A percentile compares a stretch with the other conserved stretches of the same genome.
phyloP scores from a whole-genome alignment of 2,329 filamentous ascomycete genomes.

The Chaetomium globosum region DNA sequence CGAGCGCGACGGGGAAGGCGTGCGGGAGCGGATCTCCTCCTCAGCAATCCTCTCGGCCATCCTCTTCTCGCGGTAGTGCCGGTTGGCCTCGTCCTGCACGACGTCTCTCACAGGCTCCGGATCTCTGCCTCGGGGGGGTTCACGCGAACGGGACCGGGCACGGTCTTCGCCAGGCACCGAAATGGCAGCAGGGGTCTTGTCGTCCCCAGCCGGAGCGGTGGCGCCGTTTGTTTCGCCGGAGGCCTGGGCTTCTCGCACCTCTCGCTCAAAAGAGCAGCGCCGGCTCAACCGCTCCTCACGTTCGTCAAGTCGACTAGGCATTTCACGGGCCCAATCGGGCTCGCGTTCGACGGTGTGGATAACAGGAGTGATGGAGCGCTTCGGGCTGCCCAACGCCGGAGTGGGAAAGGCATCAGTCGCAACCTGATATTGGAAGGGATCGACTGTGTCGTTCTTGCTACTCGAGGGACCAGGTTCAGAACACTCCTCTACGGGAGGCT shows the following conservation, averaged over 20 bases:
- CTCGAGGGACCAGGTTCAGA: conserved; percentile 18
- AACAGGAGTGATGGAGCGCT: conserved; percentile 38
- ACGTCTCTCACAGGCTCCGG: conserved; percentile 36
- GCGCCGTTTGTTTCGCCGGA: conserved; percentile 52
- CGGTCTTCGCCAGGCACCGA: conserved; percentile 48
- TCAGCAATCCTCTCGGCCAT: conserved; percentile 57
- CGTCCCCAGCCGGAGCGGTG: conserved; percentile 48
- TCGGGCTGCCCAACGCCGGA: conserved; percentile 46
- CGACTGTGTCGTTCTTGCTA: conserved; percentile 41
- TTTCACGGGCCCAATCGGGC: conserved; percentile 50
- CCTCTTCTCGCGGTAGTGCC: conserved; percentile 58
- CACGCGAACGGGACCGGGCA: conserved; percentile 36
- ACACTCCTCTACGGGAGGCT: conserved; percentile 28
- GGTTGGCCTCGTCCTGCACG: conserved; percentile 61
- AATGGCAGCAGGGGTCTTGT: conserved; percentile 52
- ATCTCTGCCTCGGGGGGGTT: conserved; percentile 41
- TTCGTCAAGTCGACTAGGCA: conserved; percentile 34
- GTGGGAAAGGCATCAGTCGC: conserved; percentile 55
- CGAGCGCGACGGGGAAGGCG: conserved; percentile 55
- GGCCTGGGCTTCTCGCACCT: conserved; percentile 46
- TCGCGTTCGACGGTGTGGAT: conserved; percentile 58
- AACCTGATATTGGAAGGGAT: conserved; percentile 64
- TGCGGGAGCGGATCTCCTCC: conserved; percentile 58
- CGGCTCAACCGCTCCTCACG: conserved; percentile 50
- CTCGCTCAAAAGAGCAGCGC: conserved; percentile 54